Evolutionary conservation across 116 monocot species (phyloP), one percentile per base, ranked within the genome.

Genomic region (Iris pallida): DNA sequence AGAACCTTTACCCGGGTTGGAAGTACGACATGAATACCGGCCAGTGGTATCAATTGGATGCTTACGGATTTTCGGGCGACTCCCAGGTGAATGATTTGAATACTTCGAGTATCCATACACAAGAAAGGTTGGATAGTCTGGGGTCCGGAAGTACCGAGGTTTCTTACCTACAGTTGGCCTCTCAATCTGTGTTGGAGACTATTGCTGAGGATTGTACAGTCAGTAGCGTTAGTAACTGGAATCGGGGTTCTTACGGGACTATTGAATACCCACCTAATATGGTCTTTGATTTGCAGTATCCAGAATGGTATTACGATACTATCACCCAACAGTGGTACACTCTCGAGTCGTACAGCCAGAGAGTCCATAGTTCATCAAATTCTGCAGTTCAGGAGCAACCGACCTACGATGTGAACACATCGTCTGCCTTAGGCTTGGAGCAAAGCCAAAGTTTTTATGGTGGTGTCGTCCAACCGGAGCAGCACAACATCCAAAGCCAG

Each of bases 1-100:
- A 99, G 59, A 88, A 82, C 70, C 80, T 88, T 43, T 99, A 99
- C 60, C 98, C 98, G 8, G 98, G 86, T 17, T 93, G 98, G 98
- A 99, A 88, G 64, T 93, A 78, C 55, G 86, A 90, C 68, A 42
- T 67, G 4, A 87, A 14, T 64, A 84, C 90, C 15, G 86, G 88
- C 15, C 85, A 90, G 47, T 98, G 98, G 93, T 82, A 84, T 76
- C 98, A 88, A 74, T 53, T 90, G 44, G 90, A 90, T 66, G 73
- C 69, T 72, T 70, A 65, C 65, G 76, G 86, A 76, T 7, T 73
- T 7, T 18, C 71, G 44, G 30, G 47, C 20, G 77, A 74, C 56
- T 45, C 64, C 4, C 78, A 83, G 56, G 20, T 4, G 6, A 69
- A 64, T 54, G 68, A 45, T 65, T 59, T 47, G 15, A 65, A 19